Conservation (phyloP, 306 rosid genomes). For the Malus fusca region DNA sequence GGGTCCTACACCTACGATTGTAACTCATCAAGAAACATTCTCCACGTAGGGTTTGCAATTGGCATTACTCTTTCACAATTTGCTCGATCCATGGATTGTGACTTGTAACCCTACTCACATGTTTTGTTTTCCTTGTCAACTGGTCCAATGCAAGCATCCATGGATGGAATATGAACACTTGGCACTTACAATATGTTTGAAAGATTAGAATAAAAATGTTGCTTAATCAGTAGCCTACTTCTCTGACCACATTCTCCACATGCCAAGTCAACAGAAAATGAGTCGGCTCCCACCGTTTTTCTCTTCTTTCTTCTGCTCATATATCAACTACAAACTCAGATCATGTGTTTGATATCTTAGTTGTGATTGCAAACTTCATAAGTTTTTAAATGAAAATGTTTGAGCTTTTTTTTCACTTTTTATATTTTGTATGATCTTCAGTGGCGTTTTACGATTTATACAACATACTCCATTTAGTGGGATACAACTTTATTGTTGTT, state of each 20-base stretch:
- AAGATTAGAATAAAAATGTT: not conserved
- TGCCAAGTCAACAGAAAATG: not conserved
- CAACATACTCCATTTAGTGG: accelerated
- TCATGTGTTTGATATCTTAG: not conserved
- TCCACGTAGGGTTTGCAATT: not conserved
- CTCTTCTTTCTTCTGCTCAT: not conserved
- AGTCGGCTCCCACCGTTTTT: conserved; percentile 1
- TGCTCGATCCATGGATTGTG: conserved; percentile 1
- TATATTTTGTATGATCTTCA: too few relatives aligned
- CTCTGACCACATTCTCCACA: conserved; percentile 39
- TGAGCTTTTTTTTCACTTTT: too few relatives aligned
- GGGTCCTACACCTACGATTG: conserved; percentile 6
- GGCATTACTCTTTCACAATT: not conserved
- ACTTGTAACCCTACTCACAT: conserved; percentile 15
- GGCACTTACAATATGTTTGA: not conserved
- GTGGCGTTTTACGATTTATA: too few relatives aligned
- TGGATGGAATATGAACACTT: not conserved
- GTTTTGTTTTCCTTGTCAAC: conserved; percentile 9
- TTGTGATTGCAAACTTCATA: too few relatives aligned
- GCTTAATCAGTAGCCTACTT: conserved; percentile 27
- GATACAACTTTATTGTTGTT: too few relatives aligned
- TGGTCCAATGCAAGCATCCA: not conserved
- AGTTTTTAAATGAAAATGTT: too few relatives aligned
- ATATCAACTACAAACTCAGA: not conserved
- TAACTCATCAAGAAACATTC: conserved; percentile 20